Base-by-base conservation (phyloP, 495 filamentous ascomycete genomes). In the Aspergillus olivimuriae region DNA sequence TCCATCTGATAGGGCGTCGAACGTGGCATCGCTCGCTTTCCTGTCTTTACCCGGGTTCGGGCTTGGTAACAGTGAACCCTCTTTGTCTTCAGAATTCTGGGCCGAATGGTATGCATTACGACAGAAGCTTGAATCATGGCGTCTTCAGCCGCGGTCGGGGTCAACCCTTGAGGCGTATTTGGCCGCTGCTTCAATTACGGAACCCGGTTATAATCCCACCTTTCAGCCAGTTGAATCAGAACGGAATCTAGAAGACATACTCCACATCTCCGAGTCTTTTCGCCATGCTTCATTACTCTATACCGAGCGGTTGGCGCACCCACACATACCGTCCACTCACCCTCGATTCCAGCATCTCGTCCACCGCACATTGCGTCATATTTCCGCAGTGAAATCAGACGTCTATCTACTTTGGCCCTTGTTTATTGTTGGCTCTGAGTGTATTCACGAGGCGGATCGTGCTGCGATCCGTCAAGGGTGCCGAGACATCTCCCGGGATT, bases 331-430 rank as follows among this genome's bases (percentile, higher is more conserved):
- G 10, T 86, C 86, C 0, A 73, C 74, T 8, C 78, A 91, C 57
- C 78, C 82, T 38, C 86, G 86, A 50, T 86, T 95, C 63, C 88
- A 91, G 57, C 81, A 80, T 40, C 77, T 94, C 3, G 88, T 95
- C 30, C 77, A 77, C 43, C 79, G 84, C 42, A 83, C 90, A 8
- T 73, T 95, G 39, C 84, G 81, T 59, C 89, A 92, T 61, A 83
- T 94, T 28, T 80, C 80, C 11, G 79, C 80, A 39, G 82, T 95
- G 17, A 77, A 86, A 46, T 76, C 82, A 2, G 86, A 92, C 61
- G 91, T 94, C 56, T 95, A 92, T 53, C 69, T 97, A 18, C 79
- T 97, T 2, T 97, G 91, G 91, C 90, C 91, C 7, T 74, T 96
- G 8, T 95, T 95, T 58, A 84, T 96, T 38, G 83, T 82, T 0